Base-by-base conservation (phyloP, 306 rosid species). In the Sindora glabra region DNA sequence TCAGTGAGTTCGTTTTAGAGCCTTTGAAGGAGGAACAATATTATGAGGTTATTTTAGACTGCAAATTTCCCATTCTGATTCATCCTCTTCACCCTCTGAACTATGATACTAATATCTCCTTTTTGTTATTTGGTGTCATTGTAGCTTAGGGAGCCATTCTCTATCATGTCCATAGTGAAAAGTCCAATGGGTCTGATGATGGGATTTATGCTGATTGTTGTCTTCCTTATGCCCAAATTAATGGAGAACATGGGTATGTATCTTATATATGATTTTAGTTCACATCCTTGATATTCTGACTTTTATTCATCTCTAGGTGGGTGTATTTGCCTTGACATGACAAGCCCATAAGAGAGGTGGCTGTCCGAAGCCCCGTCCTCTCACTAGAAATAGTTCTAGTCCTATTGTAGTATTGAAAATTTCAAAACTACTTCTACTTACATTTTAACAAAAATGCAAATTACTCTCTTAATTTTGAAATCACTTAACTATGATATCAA, bases 171-270 rank as follows among this genome's bases (percentile, higher is more conserved):
- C 59, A 12, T 92, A 39, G 95, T 89, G 71, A 92, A 92, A 67
- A 92, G 97, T 73, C 99, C 99, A 18, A 92, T 92, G 99, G 99
- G 96, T 71, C 78, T 92, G 86, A 92, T 92, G 99, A 52, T 89
- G 76, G 99, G 97, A 77, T 92, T 92, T 78, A 92, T 92, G 99
- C 76, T 92, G 65, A 46, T 92, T 67, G 95, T 89, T 38, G 82
- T 92, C 80, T 89, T 92, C 60, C 60, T 92, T 69, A 92, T 92
- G 97, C 99, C 99, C 77, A 92, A 89, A 69, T 62, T 92, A 68
- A 74, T 92, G 85, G 99, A 92, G 77, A 92, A 83, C 76, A 84
- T 92, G 86, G 97, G 99, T 89, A 80, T 69, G 82, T 58, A 15
- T 56, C 65, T 72, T 59, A 12, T 50, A 16, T 21, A 39, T 64